phyloP scores from a whole-genome alignment of 305 asterid genomes.

The Stenogyne calaminthoides region DNA sequence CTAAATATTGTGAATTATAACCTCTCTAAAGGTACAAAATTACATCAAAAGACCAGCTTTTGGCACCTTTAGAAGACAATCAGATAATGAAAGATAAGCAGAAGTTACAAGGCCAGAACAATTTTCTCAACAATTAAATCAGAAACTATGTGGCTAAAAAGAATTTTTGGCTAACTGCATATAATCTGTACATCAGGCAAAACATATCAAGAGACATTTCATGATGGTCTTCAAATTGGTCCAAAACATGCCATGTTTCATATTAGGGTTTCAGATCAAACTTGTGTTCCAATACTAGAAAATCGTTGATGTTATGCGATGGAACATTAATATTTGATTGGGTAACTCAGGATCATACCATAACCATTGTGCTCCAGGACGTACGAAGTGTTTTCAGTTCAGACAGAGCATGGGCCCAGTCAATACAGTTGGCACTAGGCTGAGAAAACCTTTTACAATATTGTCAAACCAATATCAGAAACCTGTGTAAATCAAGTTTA shows the following conservation, averaged over 20 bases:
- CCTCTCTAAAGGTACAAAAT: neutral
- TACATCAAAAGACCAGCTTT: neutral
- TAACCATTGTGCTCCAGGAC: slow-evolving; percentile 65
- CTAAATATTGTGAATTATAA: neutral
- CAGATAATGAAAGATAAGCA: slow-evolving; percentile 9
- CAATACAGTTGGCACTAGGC: slow-evolving; percentile 36
- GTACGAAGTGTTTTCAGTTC: slow-evolving; percentile 62
- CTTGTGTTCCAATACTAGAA: slow-evolving; percentile 11
- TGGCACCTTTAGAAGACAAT: slow-evolving; percentile 6
- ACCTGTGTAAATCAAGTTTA: slow-evolving; percentile 24
- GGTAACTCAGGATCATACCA: slow-evolving; percentile 50
- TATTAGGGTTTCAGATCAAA: slow-evolving; percentile 25
- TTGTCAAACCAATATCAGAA: slow-evolving; percentile 29
- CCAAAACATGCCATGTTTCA: slow-evolving; percentile 8
- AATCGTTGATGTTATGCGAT: slow-evolving; percentile 6
- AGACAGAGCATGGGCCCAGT: slow-evolving; percentile 46
- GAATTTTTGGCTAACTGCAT: neutral
- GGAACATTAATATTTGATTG: slow-evolving; percentile 20
- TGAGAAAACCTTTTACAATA: slow-evolving; percentile 43
- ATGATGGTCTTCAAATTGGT: slow-evolving; percentile 15
- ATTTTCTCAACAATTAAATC: slow-evolving; percentile 17
- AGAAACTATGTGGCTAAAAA: slow-evolving; percentile 10
- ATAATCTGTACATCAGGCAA: slow-evolving; percentile 7
- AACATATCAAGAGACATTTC: slow-evolving; percentile 3
- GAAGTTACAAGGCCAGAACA: slow-evolving; percentile 8